Evolutionary conservation across 495 filamentous ascomycete genomes (phyloP), one percentile per base, ranked within the genome.

Genomic region (Tetracladium setigerum): DNA sequence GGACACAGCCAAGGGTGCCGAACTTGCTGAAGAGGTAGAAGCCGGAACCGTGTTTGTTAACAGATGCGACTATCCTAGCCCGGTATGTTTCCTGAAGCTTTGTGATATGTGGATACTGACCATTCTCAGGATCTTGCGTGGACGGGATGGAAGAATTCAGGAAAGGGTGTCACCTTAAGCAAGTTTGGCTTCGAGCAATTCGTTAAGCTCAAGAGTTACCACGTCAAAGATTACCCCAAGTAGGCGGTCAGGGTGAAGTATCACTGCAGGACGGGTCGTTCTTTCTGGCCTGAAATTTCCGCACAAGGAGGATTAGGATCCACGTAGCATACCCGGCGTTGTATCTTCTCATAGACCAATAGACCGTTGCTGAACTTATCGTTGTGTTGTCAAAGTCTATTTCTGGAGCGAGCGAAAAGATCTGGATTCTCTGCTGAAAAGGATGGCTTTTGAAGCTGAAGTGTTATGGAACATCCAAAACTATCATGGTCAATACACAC

Each of bases 1-100:
- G 61, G 89, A 97, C 56, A 76, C 82, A 2, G 72, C 65, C 4
- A 78, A 71, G 50, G 94, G 84, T n/a, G 82, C 89, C 49, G 72
- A 82, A 54, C 65, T 98, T 27, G 80, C 82, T 12, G 84, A 95
- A 44, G 69, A 76, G 24, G 79, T 98, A 30, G 91, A 96, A 52
- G 92, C 92, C 14, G 92, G 92, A 9, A 98, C 92, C 2, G 90
- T 96, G 13, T 98, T 95, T 65, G 86, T 98, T 56, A 98, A 98
- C 59, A 81, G 92, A 49, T 87, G 84, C 55, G 92, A 98, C 62
- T 98, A 82, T 61, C 92, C 92, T 2, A 86, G 80, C 65, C 89
- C 91, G 43, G 88, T 95, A 78, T 72, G 88, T 74, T 38, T 42
- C 59, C 45, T 41, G n/a, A 36, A 22, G 17, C 32, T 17, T 31